phyloP scores from a whole-genome alignment of 805 yeast genomes.

The Ogataea allantospora region DNA sequence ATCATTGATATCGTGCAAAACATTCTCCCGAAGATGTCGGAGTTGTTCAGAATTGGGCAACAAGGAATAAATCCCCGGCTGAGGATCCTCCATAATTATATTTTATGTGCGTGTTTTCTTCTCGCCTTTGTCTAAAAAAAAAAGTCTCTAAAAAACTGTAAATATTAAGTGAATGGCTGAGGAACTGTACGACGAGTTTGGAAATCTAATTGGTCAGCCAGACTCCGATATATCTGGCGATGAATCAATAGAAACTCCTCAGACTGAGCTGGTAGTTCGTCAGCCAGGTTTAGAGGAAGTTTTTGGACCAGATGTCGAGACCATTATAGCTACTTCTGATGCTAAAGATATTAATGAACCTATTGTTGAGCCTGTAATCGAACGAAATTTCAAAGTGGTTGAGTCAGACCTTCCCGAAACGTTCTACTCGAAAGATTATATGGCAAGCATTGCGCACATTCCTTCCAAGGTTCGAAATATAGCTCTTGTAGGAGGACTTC shows the following conservation, averaged over 20 bases:
- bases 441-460: slow-evolving; percentile 43
- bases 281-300: slow-evolving; percentile 39
- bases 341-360: slow-evolving; percentile 54
- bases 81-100: slow-evolving; percentile 4
- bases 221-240: slow-evolving; percentile 38
- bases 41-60: slow-evolving; percentile 22
- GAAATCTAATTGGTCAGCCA: slow-evolving; percentile 59
- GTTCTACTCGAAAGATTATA: slow-evolving; percentile 59
- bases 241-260: slow-evolving; percentile 11
- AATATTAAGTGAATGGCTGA: slow-evolving; percentile 45
- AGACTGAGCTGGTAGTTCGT: slow-evolving; percentile 21
- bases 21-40: slow-evolving; percentile 29
- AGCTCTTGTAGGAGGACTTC: slow-evolving; percentile 74
- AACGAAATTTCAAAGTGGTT: slow-evolving; percentile 46
- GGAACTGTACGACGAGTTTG: slow-evolving; percentile 80
- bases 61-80: slow-evolving; percentile 15
- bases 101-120: neutral
- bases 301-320: slow-evolving; percentile 64
- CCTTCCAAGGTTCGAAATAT: slow-evolving; percentile 73
- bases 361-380: slow-evolving; percentile 52
- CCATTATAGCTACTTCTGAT: slow-evolving; percentile 51
- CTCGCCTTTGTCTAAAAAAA: slow-evolving; percentile 3
- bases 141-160: neutral
- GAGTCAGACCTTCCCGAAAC: slow-evolving; percentile 57
- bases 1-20: slow-evolving; percentile 32